Percentiles rank a stretch among this genome's conserved stretches.
These are phyloP conservation scores for Globisporangium paroecandrum DNA, from an alignment of 352 stramenopile species.

Conservation along the genomic window DNA sequence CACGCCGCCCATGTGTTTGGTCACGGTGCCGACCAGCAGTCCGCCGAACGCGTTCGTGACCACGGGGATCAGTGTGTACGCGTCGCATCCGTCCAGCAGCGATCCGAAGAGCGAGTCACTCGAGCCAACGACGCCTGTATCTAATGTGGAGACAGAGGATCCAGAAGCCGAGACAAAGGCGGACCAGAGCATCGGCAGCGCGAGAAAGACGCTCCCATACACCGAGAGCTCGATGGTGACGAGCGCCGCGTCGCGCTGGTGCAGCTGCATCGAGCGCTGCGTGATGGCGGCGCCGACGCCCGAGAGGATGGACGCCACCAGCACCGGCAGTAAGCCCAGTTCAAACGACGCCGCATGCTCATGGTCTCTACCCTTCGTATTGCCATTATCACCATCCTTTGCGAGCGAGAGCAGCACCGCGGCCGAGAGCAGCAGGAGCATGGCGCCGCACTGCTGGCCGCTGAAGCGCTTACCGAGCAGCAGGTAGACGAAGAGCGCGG, in stretches of 20 bases:
- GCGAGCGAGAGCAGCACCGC: constrained; percentile 67
- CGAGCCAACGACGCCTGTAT: not conserved
- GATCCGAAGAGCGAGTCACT: constrained; percentile 17
- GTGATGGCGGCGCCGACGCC: constrained; percentile 73
- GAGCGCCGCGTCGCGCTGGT: constrained; percentile 64
- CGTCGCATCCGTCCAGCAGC: constrained; percentile 71
- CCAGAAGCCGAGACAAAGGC: constrained; percentile 14
- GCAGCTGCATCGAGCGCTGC: constrained; percentile 74
- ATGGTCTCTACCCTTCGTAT: not conserved
- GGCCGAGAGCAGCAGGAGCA: constrained; percentile 65
- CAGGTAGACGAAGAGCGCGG: constrained; percentile 77
- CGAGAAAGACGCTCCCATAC: constrained; percentile 72
- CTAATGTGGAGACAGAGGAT: not conserved
- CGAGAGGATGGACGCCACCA: constrained; percentile 71
- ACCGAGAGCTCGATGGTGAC: constrained; percentile 81
- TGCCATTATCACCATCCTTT: constrained; percentile 31
- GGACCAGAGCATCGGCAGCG: constrained; percentile 43
- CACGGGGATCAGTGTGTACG: constrained; percentile 74
- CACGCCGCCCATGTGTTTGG: constrained; percentile 88
- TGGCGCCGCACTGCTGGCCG: constrained; percentile 57
- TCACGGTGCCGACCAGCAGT: constrained; percentile 84
- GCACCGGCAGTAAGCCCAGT: constrained; percentile 60
- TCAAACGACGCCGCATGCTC: constrained; percentile 41
- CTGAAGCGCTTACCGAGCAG: constrained; percentile 73
- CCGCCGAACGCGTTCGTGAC: constrained; percentile 78